A percentile compares a stretch with the other conserved stretches of the same genome.
phyloP scores from a whole-genome alignment of 768 basidiomycete species.

The Collybiopsis confluens region DNA sequence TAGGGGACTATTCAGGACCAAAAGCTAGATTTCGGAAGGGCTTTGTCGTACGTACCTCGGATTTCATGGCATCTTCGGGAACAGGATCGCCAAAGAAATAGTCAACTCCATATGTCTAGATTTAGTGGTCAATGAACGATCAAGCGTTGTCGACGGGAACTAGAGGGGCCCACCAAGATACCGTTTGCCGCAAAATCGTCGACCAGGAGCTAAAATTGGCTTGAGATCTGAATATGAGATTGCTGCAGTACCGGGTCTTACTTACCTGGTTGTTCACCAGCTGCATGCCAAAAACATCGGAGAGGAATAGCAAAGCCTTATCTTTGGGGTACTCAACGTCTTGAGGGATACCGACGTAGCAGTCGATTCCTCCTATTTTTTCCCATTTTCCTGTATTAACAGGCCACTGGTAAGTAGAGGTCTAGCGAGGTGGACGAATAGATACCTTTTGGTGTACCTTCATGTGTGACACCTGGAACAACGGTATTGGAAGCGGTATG shows the following conservation, averaged over 20 bases:
- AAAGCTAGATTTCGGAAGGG: not conserved
- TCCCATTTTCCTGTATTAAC: conserved; percentile 26
- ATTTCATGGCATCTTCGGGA: conserved; percentile 5
- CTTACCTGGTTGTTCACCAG: conserved; percentile 28
- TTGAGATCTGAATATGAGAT: not conserved
- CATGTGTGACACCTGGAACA: conserved; percentile 22
- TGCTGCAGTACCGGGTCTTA: not conserved
- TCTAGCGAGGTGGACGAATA: not conserved
- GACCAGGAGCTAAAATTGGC: conserved; percentile 23
- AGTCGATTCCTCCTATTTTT: conserved; percentile 30
- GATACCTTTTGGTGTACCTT: conserved; percentile 17
- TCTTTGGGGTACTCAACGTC: conserved; percentile 30
- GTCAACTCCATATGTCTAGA: conserved; percentile 14
- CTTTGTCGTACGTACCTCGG: conserved; percentile 1
- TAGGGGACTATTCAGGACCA: too few species aligned
- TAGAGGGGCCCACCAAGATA: conserved; percentile 21
- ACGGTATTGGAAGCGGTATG: not conserved
- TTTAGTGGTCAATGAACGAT: conserved; percentile 10
- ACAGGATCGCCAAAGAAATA: conserved; percentile 16
- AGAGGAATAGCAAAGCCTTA: conserved; percentile 37
- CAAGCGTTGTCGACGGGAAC: conserved; percentile 14
- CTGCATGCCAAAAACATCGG: conserved; percentile 32
- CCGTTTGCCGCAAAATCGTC: conserved; percentile 41
- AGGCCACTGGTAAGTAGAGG: not conserved
- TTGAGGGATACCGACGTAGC: conserved; percentile 37